Conservation (phyloP, 116 monocot genomes). For the Phalaenopsis hybrid region DNA sequence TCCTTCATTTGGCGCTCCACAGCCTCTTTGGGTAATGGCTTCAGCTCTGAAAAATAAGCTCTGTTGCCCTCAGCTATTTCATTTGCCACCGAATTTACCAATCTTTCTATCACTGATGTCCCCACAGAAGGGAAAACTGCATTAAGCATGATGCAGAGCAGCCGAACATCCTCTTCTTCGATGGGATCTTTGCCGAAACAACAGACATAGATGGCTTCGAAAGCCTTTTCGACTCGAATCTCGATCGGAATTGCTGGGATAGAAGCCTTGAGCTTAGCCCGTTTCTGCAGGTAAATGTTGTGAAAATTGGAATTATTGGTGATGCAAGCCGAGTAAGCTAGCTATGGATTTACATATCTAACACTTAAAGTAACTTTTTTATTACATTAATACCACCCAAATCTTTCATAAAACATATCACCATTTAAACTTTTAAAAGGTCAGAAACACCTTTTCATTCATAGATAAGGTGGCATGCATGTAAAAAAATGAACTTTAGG, state of each 20-base stretch:
- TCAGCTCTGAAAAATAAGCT: conserved; percentile 39
- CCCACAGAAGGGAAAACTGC: conserved; percentile 72
- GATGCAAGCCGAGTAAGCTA: no score
- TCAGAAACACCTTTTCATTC: no score
- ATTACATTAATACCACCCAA: no score
- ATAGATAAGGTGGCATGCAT: no score
- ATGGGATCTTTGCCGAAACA: conserved; percentile 71
- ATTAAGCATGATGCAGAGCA: conserved; percentile 56
- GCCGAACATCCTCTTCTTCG: conserved; percentile 69
- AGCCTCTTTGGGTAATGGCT: conserved; percentile 57
- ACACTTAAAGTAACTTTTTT: no score
- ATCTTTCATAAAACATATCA: no score
- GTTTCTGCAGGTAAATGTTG: conserved; percentile 33
- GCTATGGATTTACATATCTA: no score
- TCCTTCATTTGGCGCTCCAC: conserved; percentile 71
- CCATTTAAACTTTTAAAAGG: no score
- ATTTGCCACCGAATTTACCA: conserved; percentile 37
- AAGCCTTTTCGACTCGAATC: conserved; percentile 69
- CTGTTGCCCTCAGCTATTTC: conserved; percentile 46
- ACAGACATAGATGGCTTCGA: conserved; percentile 86
- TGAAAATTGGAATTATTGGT: not conserved
- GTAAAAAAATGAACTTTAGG: no score
- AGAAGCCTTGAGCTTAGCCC: conserved; percentile 43
- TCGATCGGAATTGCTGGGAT: conserved; percentile 70
- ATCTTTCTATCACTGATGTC: conserved; percentile 32